Base-by-base conservation (phyloP, 148 eudicot species). In the Cornus florida region DNA sequence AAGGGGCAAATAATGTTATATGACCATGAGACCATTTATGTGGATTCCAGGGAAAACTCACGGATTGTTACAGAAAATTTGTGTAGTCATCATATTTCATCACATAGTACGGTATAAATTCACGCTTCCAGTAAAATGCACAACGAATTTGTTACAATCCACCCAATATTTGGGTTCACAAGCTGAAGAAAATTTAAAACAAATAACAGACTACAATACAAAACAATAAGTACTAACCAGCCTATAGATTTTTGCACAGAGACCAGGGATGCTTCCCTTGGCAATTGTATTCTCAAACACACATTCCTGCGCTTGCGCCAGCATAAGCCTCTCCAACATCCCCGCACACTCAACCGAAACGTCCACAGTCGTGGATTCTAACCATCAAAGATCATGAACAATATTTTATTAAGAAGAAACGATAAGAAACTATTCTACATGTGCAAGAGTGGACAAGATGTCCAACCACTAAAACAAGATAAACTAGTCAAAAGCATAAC, bases 241-340 rank as follows among this genome's bases (percentile, higher is more conserved):
- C 43, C 95, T 92, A 3, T 95, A 84, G 78, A 95, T 91, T 86
- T 95, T 95, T 10, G 99, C 83, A 77, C 99, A 95, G 70, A 90
- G 95, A 23, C 94, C 97, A 72, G 90, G 91, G 65, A 92, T 93
- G 82, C 95, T 93, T 70, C 97, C 97, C 74, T 91, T 88, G 22
- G 92, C 91, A 83, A 95, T 91, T 1, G 93, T 90, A 68, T 88
- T 89, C 88, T 95, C 98, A 75, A 92, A 93, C 17, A 92, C 97
- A 76, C 98, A 92, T 76, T 96, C 99, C 83, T 96, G 99, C 1
- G 99, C 99, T 83, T 96, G 99, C 38, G 98, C 99, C 78, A 96
- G 86, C 99, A 92, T 96, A 80, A 96, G 82, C 89, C 97, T 88
- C 83, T 96, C 99, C 82, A 96, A 77, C 99, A 96, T 96, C 76